phyloP scores from a whole-genome alignment of 2,329 filamentous ascomycete genomes.

The Tothia fuscella region DNA sequence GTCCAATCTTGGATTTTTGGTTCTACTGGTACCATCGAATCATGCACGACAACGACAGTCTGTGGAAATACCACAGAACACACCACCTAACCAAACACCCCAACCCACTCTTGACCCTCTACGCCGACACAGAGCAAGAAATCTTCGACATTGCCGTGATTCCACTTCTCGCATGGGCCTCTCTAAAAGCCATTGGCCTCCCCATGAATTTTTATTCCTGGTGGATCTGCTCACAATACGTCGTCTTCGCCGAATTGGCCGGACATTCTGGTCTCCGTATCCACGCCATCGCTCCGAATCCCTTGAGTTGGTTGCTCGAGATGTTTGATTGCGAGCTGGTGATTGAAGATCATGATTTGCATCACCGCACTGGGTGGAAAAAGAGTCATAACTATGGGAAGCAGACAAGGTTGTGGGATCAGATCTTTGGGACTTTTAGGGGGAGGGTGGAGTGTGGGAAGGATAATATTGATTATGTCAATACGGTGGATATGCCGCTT shows the following conservation, averaged over 20 bases:
- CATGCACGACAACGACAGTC: conserved; percentile 25
- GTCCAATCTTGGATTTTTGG: conserved; percentile 34
- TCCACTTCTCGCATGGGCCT: conserved; percentile 28
- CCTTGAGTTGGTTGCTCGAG: conserved; percentile 24
- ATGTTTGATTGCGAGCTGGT: conserved; percentile 25
- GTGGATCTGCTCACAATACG: conserved; percentile 35
- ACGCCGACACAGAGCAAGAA: conserved; percentile 33
- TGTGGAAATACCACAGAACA: conserved; percentile 35
- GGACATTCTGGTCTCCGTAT: conserved; percentile 31
- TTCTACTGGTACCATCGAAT: conserved; percentile 28
- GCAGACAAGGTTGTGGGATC: conserved; percentile 29
- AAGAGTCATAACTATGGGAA: conserved; percentile 29
- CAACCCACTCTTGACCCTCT: conserved; percentile 30
- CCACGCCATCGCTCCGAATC: conserved; percentile 23
- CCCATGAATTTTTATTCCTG: conserved; percentile 37
- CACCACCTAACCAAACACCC: conserved; percentile 36
- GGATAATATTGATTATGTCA: conserved; percentile 1
- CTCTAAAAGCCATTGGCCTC: conserved; percentile 25
- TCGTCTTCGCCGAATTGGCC: conserved; percentile 29
- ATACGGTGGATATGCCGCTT: conserved; percentile 2
- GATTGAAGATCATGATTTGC: conserved; percentile 32
- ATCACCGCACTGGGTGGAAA: conserved; percentile 28
- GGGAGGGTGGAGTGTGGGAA: conserved; percentile 23
- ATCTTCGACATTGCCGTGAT: conserved; percentile 32
- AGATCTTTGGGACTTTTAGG: conserved; percentile 25